Percentiles rank a stretch among this genome's conserved stretches.
phyloP scores from a whole-genome alignment of 352 stramenopile species.

The Phytophthora pinifolia region DNA sequence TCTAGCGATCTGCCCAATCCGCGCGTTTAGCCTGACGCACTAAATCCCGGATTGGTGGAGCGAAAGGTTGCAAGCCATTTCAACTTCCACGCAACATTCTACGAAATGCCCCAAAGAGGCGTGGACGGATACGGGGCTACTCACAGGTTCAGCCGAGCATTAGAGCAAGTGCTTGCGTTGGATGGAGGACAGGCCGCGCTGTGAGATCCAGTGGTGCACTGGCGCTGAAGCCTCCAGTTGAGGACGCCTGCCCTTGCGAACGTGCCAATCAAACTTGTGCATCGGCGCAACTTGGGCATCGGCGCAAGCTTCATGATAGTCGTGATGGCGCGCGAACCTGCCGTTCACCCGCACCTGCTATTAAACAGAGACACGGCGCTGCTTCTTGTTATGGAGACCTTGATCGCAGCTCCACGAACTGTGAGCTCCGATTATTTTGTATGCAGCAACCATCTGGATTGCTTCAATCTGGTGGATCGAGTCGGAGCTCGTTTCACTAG shows the following conservation, averaged over 20 bases:
- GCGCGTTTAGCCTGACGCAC: background rate
- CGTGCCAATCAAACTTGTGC: constrained; percentile 7
- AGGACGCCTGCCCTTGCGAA: background rate
- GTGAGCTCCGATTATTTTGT: constrained; percentile 7
- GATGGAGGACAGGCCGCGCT: background rate
- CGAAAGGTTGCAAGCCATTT: constrained; percentile 18
- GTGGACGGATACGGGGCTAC: constrained; percentile 19
- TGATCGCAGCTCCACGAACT: background rate
- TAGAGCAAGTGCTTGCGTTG: background rate
- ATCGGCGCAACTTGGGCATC: too few species aligned
- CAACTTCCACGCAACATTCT: constrained; percentile 22
- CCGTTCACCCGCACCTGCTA: background rate
- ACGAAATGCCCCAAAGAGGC: constrained; percentile 3
- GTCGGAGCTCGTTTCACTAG: constrained; percentile 17
- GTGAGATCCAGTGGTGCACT: constrained; percentile 8
- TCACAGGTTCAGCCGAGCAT: constrained; percentile 20
- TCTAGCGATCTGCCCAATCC: constrained; percentile 3
- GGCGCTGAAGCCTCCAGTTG: background rate
- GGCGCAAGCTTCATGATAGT: too few species aligned
- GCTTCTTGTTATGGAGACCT: too few species aligned
- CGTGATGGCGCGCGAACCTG: background rate
- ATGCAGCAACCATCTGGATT: constrained; percentile 27
- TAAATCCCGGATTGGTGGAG: constrained; percentile 21
- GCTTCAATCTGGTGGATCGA: constrained; percentile 20
- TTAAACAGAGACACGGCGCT: too few species aligned